A percentile compares a stretch with the other conserved stretches of the same genome.
phyloP scores from a whole-genome alignment of 78 protist species.

The Pigoraptor vietnamica region DNA sequence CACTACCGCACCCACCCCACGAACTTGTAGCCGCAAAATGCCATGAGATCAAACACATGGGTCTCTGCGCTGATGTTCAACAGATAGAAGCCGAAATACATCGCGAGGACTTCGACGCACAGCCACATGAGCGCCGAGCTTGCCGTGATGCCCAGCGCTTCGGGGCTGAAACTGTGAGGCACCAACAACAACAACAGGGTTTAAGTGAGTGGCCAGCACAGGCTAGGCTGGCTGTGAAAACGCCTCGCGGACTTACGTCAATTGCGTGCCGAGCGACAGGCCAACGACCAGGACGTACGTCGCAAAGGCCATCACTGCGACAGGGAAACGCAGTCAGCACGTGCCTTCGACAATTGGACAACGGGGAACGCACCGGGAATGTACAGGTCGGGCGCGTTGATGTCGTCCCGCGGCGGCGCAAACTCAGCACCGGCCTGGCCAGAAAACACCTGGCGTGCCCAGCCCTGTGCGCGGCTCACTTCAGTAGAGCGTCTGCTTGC shows the following conservation, averaged over 20 bases:
- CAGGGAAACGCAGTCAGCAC: no score
- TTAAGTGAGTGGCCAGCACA: no score
- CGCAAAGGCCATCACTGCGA: neutral
- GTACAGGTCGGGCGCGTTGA: conserved; percentile 10
- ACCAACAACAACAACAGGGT: neutral
- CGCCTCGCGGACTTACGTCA: no score
- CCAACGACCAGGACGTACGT: neutral
- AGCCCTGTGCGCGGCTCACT: neutral
- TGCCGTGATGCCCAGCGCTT: neutral
- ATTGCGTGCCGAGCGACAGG: neutral
- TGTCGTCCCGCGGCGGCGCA: neutral
- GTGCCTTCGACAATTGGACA: no score
- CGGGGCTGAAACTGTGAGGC: neutral
- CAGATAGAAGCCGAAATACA: neutral
- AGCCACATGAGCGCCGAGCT: neutral
- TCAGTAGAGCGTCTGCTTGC: no score
- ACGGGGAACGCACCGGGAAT: neutral
- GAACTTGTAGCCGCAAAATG: neutral
- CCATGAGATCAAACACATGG: neutral
- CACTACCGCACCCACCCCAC: neutral
- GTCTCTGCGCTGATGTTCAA: neutral
- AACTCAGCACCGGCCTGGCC: neutral
- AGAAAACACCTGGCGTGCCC: neutral
- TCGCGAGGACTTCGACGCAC: neutral
- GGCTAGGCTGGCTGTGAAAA: no score